Evolutionary conservation across 2,329 filamentous ascomycete species (phyloP), one percentile per base, ranked within the genome.

Genomic region (Fusarium sp.): DNA sequence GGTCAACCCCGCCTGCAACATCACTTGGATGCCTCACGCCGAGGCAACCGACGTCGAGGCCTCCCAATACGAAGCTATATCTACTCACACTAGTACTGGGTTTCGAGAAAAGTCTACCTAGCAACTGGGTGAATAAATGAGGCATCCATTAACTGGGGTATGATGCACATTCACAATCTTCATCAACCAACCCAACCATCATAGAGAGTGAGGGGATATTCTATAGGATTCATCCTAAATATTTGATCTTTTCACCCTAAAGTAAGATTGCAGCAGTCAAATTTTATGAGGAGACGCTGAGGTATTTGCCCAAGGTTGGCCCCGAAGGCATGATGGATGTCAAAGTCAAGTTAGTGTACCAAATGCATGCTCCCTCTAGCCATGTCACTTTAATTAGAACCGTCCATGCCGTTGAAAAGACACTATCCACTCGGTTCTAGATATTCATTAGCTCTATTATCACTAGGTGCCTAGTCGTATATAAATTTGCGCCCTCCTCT

Each of bases 1-100:
- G 22, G 43, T 29, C 60, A 68, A 75, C 76, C 76, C 76, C 76
- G 69, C 69, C 67, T 66, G 48, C 52, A 61, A 67, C 67, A 72
- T 74, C 66, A 59, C 31, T 43, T 54, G 39, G 72, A 69, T 64
- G 52, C 69, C 57, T 70, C 64, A 45, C 41, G 50, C 60, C 31
- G 57, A 50, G 35, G 33, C 22, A 63, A 63, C 22, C 18, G 37
- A 8, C 33, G 14, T 16, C 16, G n/a, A 45, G 35, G 58, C 71
- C 62, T 71, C 48, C 27, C 27, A 52, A n/a, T 20, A 5, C 24
- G 48, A 31, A 33, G 48, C 27, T 54, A 20, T 31, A 31, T 54
- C 13, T 11, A 33, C 14, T 31, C n/a, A 4, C 14, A 27, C 13
- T 48, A 29, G 24, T 18, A n/a, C 9, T 11, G 6, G 24, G 3